Base-by-base conservation (phyloP, 1,284 basidiomycete genomes). In the Ustilago lituana region DNA sequence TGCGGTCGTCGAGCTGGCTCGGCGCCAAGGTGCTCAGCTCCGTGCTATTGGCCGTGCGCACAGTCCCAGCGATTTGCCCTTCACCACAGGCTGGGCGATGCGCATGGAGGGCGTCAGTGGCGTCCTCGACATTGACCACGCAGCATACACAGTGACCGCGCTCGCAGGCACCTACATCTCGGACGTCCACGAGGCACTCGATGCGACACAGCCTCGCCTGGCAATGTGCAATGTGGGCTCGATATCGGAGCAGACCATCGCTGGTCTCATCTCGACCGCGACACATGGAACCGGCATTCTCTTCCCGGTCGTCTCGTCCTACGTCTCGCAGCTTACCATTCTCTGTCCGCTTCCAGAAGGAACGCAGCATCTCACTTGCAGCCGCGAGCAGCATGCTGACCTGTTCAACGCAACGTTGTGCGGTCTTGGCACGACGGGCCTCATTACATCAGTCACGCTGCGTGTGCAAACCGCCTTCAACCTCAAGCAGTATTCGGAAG, bases 181-280 rank as follows among this genome's bases (percentile, higher is more conserved):
- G 36, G 79, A 82, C 45, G 66, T 83, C 17, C 72, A 74, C 46
- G 67, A 67, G 19, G 60, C 65, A 4, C 89, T 98, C 49, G 88
- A 87, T 32, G 82, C 85, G n/a, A 85, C 89, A 73, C 86, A 86
- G 26, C 66, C 72, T 20, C 68, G 74, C 15, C 87, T 97, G 20
- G 93, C 94, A 39, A 89, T 98, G 87, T 89, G 88, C 78, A 96
- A 93, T 82, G 86, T 98, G 64, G 96, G 96, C 36, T 95, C 93
- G 36, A 98, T 98, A 80, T 95, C 93, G 35, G 93, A 97, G 83
- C 95, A 98, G 83, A 94, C 94, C 3, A 87, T 98, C 66, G 94
- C 88, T n/a, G 95, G 95, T 29, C 88, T 94, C 68, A 87, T 98
- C 78, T 90, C 93, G 10, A 98, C 96, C 38, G 93, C 93, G 4